Evolutionary conservation across 2,329 filamentous ascomycete genomes (phyloP), one percentile per base, ranked within the genome.

Genomic region (Penicillium sp.): DNA sequence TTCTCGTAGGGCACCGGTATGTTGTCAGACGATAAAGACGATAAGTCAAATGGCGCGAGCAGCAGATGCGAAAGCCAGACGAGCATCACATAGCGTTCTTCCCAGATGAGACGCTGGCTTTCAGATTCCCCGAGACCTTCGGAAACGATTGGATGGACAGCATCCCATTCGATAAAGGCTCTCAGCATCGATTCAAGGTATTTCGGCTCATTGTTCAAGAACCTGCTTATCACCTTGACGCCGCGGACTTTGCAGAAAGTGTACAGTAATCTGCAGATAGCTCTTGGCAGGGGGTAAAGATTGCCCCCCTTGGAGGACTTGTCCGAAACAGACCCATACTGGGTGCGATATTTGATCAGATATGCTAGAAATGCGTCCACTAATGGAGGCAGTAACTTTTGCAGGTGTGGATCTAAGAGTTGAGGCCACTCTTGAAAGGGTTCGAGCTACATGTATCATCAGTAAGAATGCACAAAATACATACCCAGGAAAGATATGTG

Each of bases 371-470:
- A 95, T 16, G 89, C 87, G 65, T 87, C 81, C 26, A 90, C 85
- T 34, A 97, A 79, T 38, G 83, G 77, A 23, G 90, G 87, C 46
- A 97, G 79, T 72, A 95, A 85, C 59, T 76, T 81, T 47, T 88
- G 85, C 39, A 99, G 80, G 71, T 93, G 84, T 9, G 90, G 84
- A 74, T 99, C 94, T 26, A 99, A 82, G 36, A 97, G 81, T 71
- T 99, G 94, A 16, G 94, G 94, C 61, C 95, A 87, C 78, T 97
- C 92, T 79, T 97, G 93, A 64, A 97, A 99, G 2, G 89, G 86
- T 63, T 97, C 91, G 46, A 99, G 84, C 77, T 78, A 54, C 58
- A 51, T 16, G 19, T 14, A 38, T 13, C 9, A 57, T 60, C 42
- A 67, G 29, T 35, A 45, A 51, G 59, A 52, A 3, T 41, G 23